Percentiles rank a stretch among this genome's conserved stretches.
These are phyloP conservation scores for Xylaria sp. DNA, from an alignment of 2,329 filamentous ascomycete genomes.

Conservation along the genomic window DNA sequence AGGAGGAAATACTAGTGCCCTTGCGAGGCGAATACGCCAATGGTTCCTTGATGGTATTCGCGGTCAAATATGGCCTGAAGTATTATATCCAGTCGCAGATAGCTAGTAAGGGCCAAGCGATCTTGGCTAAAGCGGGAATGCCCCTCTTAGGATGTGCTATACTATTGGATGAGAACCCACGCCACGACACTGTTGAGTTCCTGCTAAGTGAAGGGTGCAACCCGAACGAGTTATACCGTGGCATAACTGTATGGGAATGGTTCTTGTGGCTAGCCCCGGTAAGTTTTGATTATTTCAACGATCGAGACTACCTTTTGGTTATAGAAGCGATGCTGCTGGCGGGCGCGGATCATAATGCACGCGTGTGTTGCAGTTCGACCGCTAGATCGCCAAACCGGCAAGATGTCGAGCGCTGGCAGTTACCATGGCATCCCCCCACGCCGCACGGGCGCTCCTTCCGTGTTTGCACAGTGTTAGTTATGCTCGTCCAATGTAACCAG, in stretches of 20 bases:
- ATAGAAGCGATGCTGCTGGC: not conserved
- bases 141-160: slow-evolving; percentile 26
- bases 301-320: not conserved
- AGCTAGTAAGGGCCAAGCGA: not conserved
- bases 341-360: slow-evolving; percentile 3
- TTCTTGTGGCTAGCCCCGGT: slow-evolving; percentile 1
- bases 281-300: not conserved
- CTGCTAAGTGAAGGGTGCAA: slow-evolving; percentile 10
- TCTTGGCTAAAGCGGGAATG: slow-evolving; percentile 20
- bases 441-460: too few relatives aligned
- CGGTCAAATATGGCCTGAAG: not conserved
- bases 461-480: not conserved
- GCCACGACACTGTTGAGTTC: not conserved
- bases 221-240: slow-evolving; percentile 11
- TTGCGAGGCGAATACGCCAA: not conserved
- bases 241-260: slow-evolving; percentile 21
- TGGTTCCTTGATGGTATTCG: slow-evolving; percentile 24
- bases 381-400: not conserved
- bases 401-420: not conserved
- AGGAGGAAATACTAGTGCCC: not conserved
- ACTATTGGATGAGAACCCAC: not conserved
- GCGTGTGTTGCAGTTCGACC: not conserved
- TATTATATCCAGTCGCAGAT: slow-evolving; percentile 15
- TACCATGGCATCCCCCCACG: not conserved
- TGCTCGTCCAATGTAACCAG: not conserved